A percentile compares a stretch with the other conserved stretches of the same genome.
These are phyloP conservation scores for Corymbia citriodora DNA, from an alignment of 441 rosid genomes.

Conservation along the genomic window DNA sequence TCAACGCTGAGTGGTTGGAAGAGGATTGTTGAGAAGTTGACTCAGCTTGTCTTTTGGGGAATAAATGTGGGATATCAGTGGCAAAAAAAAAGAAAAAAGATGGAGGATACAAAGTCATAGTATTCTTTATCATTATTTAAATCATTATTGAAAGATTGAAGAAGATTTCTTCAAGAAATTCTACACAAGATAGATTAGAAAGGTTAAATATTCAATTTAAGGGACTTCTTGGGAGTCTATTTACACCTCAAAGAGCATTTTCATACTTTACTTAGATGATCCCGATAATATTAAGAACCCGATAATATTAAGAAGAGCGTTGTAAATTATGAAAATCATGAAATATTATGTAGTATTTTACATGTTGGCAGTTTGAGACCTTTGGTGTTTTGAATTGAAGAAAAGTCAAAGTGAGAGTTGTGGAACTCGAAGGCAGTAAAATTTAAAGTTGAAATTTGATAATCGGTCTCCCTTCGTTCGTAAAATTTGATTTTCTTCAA, in stretches of 20 bases:
- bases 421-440: not conserved
- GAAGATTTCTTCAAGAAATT: not conserved
- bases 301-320: not conserved
- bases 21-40: not conserved
- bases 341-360: not conserved
- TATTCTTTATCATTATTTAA: not conserved
- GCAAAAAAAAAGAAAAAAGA: not conserved
- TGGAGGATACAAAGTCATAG: not conserved
- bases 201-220: not conserved
- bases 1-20: not conserved
- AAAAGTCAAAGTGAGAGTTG: not conserved
- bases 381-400: rapidly evolving
- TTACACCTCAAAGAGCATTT: not conserved
- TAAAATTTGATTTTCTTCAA: not conserved
- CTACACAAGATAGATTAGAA: not conserved
- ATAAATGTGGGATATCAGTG: not conserved
- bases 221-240: not conserved
- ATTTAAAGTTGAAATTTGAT: not conserved
- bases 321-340: not conserved
- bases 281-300: not conserved
- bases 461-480: rapidly evolving
- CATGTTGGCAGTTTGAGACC: not conserved
- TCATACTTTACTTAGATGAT: not conserved
- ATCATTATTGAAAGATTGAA: not conserved
- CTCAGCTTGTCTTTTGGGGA: not conserved